Conservation (phyloP, 139 green algal species). For the Chara braunii region DNA sequence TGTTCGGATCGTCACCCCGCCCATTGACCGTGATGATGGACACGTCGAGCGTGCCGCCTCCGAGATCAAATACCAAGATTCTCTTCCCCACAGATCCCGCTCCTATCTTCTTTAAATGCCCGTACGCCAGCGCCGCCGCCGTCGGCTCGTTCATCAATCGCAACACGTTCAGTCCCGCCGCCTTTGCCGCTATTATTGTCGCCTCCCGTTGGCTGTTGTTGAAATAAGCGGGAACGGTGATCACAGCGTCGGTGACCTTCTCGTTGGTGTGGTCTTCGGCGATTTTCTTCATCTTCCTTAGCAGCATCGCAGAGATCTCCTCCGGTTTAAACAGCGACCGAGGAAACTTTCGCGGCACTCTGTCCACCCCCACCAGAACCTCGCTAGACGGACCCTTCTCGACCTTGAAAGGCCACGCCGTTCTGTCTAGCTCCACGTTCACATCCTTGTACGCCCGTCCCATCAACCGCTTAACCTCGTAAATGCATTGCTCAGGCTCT, state of each 20-base stretch:
- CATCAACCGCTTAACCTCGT: too few relatives aligned
- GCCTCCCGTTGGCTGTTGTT: constrained; percentile 68
- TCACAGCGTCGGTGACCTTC: constrained; percentile 65
- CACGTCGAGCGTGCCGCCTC: constrained; percentile 44
- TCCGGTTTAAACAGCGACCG: too few relatives aligned
- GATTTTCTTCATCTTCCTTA: constrained; percentile 84
- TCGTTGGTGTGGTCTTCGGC: constrained; percentile 73
- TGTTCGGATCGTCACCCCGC: too few relatives aligned
- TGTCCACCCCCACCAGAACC: too few relatives aligned
- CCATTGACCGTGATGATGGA: constrained; percentile 38
- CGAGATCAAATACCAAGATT: constrained; percentile 59
- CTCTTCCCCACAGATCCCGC: too few relatives aligned
- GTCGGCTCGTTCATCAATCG: constrained; percentile 43
- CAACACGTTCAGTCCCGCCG: constrained; percentile 33
- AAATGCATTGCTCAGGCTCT: too few relatives aligned
- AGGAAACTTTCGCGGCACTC: too few relatives aligned
- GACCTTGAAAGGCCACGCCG: too few relatives aligned
- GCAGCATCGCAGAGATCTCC: constrained; percentile 94
- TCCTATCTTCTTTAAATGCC: constrained; percentile 45
- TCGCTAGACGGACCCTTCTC: too few relatives aligned
- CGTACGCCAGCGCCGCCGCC: constrained; percentile 28
- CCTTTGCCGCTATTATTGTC: constrained; percentile 73
- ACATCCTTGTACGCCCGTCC: too few relatives aligned
- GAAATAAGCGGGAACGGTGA: constrained; percentile 95
- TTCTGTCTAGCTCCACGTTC: too few relatives aligned